phyloP scores from a whole-genome alignment of 257 asterid species.

The Craterostigma plantagineum region DNA sequence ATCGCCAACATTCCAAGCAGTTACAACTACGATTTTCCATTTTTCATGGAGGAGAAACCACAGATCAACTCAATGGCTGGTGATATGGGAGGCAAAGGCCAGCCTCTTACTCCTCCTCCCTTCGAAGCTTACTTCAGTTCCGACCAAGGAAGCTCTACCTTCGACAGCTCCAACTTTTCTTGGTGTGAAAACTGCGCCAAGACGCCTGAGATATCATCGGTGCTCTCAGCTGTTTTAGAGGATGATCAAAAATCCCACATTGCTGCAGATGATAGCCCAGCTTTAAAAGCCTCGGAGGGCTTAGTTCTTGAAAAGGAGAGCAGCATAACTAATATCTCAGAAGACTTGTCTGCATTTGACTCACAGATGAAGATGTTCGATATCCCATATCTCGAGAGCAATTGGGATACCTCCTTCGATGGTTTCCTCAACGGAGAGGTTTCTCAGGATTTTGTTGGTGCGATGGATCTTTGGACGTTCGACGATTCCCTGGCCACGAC shows the following conservation, averaged over 20 bases:
- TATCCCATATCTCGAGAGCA: slow-evolving; percentile 43
- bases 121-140: slow-evolving; percentile 30
- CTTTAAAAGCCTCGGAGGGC: slow-evolving; percentile 17
- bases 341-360: slow-evolving; percentile 39
- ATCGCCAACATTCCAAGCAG: slow-evolving; percentile 9
- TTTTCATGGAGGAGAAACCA: slow-evolving; percentile 44
- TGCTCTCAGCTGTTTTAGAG: slow-evolving; percentile 37
- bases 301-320: slow-evolving; percentile 9
- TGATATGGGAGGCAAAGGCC: slow-evolving; percentile 10
- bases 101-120: slow-evolving; percentile 12
- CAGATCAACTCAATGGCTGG: slow-evolving; percentile 16
- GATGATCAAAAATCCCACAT: slow-evolving; percentile 21
- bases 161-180: slow-evolving; percentile 63
- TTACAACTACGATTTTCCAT: slow-evolving; percentile 6
- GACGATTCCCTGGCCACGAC: slow-evolving; percentile 35
- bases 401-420: slow-evolving; percentile 71
- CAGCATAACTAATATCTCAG: slow-evolving; percentile 14
- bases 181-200: too few relatives aligned
- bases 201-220: too few relatives aligned
- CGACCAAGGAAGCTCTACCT: slow-evolving; percentile 65
- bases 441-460: slow-evolving; percentile 33
- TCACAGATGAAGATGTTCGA: slow-evolving; percentile 62
- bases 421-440: slow-evolving; percentile 36
- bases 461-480: slow-evolving; percentile 55
- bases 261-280: slow-evolving; percentile 19